These are phyloP conservation scores for Lentinula sp. DNA, from an alignment of 768 basidiomycete genomes.

Conservation along the genomic window DNA sequence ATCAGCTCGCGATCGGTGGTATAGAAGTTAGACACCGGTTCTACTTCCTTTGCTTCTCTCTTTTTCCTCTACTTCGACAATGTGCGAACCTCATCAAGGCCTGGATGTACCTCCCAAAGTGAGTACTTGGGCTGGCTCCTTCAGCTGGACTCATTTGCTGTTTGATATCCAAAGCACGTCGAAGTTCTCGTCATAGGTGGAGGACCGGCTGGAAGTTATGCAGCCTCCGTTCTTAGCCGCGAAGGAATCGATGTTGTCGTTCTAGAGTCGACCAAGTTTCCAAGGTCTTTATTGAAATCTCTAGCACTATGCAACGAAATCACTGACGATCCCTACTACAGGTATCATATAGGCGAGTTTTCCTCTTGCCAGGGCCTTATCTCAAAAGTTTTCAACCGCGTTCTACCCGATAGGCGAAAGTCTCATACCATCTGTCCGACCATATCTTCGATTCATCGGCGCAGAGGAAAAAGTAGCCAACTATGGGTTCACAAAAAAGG, in stretches of 20 bases:
- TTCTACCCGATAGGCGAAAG: slow-evolving; percentile 55
- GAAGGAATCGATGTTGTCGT: slow-evolving; percentile 23
- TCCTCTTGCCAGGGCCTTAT: background rate
- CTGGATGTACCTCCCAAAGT: background rate
- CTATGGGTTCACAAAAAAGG: slow-evolving; percentile 49
- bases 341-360: background rate
- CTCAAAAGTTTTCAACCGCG: background rate
- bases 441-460: slow-evolving; percentile 52
- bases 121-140: background rate
- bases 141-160: background rate
- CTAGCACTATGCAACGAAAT: background rate
- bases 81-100: background rate
- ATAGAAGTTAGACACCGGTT: background rate
- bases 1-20: background rate
- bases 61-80: background rate
- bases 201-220: slow-evolving; percentile 22
- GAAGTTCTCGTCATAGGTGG: slow-evolving; percentile 38
- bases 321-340: slow-evolving; percentile 3
- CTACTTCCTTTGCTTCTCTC: background rate
- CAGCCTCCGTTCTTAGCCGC: slow-evolving; percentile 21
- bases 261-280: slow-evolving; percentile 19
- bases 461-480: slow-evolving; percentile 44
- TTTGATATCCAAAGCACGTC: slow-evolving; percentile 24
- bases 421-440: slow-evolving; percentile 54
- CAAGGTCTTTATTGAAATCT: slow-evolving; percentile 8